Conservation (phyloP, 768 basidiomycete genomes). For the Suillus subalutaceus region DNA sequence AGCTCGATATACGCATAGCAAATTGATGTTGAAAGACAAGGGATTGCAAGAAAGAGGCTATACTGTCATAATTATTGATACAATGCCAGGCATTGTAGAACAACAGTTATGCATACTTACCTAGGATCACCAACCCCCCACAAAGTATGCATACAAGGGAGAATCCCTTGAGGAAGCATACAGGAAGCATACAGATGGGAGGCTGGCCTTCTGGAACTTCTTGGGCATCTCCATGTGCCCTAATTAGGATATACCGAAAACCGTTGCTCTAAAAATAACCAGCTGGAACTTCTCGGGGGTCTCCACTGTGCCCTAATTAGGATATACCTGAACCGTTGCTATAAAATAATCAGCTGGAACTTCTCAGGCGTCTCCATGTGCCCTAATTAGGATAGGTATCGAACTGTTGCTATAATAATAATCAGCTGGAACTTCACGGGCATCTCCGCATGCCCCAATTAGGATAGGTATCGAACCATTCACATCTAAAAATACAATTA, state of each 20-base stretch:
- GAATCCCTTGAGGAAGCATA: not conserved
- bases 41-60: no score
- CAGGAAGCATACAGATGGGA: constrained; percentile 2
- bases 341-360: not conserved
- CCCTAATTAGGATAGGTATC: not conserved
- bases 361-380: not conserved
- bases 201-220: not conserved
- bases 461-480: not conserved
- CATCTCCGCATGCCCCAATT: no score
- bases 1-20: no score
- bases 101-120: not conserved
- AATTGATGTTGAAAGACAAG: no score
- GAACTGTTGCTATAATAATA: no score
- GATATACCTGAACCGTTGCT: no score
- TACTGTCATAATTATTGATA: no score
- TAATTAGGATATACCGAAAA: not conserved
- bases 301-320: no score
- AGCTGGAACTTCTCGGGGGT: no score
- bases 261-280: not conserved
- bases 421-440: no score
- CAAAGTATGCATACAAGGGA: not conserved
- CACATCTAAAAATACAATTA: not conserved
- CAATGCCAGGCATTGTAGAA: no score
- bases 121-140: not conserved
- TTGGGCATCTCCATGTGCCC: not conserved